These are phyloP conservation scores for Globisporangium iwayamae DNA, from an alignment of 352 stramenopile species.

Conservation along the genomic window DNA sequence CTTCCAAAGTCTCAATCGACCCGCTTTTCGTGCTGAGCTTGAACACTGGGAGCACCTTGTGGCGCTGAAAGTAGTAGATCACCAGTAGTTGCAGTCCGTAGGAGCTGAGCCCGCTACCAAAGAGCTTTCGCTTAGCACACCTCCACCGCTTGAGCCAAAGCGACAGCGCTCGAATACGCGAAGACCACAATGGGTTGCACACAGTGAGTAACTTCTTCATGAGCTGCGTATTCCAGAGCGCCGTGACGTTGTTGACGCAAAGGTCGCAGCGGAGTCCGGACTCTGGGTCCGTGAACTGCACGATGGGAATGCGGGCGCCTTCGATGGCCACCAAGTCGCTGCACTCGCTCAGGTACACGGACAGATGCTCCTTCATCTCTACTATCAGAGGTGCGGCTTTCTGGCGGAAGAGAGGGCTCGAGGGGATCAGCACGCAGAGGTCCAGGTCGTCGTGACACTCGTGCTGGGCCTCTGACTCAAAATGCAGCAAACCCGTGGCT, in stretches of 20 bases:
- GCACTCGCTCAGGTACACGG: constrained; percentile 41
- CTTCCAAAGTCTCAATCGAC: constrained; percentile 19
- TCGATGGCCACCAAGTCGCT: constrained; percentile 29
- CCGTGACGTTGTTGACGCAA: constrained; percentile 79
- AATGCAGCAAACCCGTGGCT: constrained; percentile 36
- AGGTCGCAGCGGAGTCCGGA: constrained; percentile 55
- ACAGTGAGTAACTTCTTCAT: constrained; percentile 32
- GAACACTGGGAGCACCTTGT: constrained; percentile 38
- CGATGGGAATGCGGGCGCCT: constrained; percentile 65
- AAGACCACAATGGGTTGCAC: not conserved
- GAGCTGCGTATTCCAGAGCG: constrained; percentile 78
- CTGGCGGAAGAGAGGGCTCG: constrained; percentile 39
- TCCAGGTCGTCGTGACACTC: constrained; percentile 52
- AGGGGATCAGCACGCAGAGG: constrained; percentile 68
- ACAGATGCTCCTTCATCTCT: constrained; percentile 70
- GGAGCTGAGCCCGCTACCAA: constrained; percentile 46
- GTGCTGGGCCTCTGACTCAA: not conserved
- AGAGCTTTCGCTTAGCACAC: constrained; percentile 24
- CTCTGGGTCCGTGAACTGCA: constrained; percentile 45
- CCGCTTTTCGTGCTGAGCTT: constrained; percentile 27
- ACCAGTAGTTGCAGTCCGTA: constrained; percentile 72
- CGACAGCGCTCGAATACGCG: not conserved
- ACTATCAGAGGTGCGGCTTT: constrained; percentile 43
- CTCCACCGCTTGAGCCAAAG: constrained; percentile 64
- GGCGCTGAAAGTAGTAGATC: constrained; percentile 63